phyloP scores from a whole-genome alignment of 2,329 filamentous ascomycete genomes.

The Cladosporium sp. region DNA sequence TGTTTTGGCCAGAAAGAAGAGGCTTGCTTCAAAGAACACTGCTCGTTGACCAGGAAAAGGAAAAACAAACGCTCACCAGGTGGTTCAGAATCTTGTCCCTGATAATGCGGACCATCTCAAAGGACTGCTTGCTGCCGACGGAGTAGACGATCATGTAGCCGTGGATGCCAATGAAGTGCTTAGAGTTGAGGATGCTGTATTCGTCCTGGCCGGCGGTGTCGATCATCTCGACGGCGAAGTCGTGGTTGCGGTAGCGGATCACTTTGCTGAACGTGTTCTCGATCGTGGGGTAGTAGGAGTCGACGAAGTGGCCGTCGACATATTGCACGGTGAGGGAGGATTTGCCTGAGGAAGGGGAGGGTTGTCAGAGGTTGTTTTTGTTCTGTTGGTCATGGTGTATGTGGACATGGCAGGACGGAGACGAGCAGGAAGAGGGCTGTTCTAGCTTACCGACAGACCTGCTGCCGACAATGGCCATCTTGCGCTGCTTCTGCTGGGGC shows the following conservation, averaged over 20 bases:
- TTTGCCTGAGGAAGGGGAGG: conserved; percentile 60
- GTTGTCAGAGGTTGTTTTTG: conserved; percentile 3
- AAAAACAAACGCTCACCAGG: conserved; percentile 54
- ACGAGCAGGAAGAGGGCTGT: neutral
- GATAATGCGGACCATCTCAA: conserved; percentile 96
- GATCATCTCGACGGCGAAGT: conserved; percentile 94
- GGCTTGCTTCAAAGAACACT: no score
- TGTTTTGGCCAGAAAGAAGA: no score
- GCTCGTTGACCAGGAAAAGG: neutral
- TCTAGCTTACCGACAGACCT: conserved; percentile 69
- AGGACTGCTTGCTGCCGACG: conserved; percentile 87
- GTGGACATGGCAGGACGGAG: conserved; percentile 14
- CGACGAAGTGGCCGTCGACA: conserved; percentile 95
- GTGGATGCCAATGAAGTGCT: conserved; percentile 98
- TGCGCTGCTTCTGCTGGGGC: conserved; percentile 71
- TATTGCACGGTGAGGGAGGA: conserved; percentile 95
- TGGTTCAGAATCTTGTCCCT: conserved; percentile 97
- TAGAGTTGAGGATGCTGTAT: conserved; percentile 96
- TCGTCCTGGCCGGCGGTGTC: conserved; percentile 97
- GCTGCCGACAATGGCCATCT: conserved; percentile 93
- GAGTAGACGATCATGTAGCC: conserved; percentile 98
- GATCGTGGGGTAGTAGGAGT: conserved; percentile 98
- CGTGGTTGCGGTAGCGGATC: conserved; percentile 86
- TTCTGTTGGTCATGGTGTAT: neutral
- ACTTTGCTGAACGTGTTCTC: conserved; percentile 98